Base-by-base conservation (phyloP, 2,329 filamentous ascomycete species). In the Alternaria ethzedia region DNA sequence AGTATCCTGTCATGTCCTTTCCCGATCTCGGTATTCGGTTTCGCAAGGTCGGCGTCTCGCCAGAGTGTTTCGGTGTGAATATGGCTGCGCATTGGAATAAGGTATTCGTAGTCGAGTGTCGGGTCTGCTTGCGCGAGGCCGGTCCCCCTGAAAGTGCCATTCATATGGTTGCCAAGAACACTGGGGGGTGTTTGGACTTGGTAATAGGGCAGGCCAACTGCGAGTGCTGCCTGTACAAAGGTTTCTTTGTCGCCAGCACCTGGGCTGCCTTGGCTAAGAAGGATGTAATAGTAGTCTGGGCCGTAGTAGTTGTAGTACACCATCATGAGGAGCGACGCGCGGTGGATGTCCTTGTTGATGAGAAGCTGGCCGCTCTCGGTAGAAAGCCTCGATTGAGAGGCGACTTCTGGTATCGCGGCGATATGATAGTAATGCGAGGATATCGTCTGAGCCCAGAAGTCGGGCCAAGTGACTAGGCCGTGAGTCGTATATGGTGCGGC, bases 401-500 rank as follows among this genome's bases (percentile, higher is more conserved):
- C 67, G 4, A 70, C 65, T 44, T 68, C 63, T 2, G 81, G 79
- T 15, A 79, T 73, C 46, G 73, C 76, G 11, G 82, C 76, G 47
- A 86, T 82, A 28, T 81, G 72, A 70, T 83, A 86, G 71, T 83
- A 85, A 46, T 77, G 71, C 0, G 80, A 79, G 1, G 82, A 83
- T 4, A 78, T 75, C 0, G 81, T 82, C 5, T 80, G 75, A 25
- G 78, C 77, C 82, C 83, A 86, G 70, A 83, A 86, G 70, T 89
- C 87, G 15, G 87, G 86, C 86, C 86, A 89, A 15, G 84, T 82
- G 15, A 89, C 80, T 56, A 88, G 76, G 13, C 87, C 87, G 1
- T 81, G 82, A 2, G 83, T 83, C 6, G 68, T 79, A 73, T 85
- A 89, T 0, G 86, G 85, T 41, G 86, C 82, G 2, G 80, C 77